phyloP scores from a whole-genome alignment of 106 monocot genomes.

The Dendrobium huoshanense region DNA sequence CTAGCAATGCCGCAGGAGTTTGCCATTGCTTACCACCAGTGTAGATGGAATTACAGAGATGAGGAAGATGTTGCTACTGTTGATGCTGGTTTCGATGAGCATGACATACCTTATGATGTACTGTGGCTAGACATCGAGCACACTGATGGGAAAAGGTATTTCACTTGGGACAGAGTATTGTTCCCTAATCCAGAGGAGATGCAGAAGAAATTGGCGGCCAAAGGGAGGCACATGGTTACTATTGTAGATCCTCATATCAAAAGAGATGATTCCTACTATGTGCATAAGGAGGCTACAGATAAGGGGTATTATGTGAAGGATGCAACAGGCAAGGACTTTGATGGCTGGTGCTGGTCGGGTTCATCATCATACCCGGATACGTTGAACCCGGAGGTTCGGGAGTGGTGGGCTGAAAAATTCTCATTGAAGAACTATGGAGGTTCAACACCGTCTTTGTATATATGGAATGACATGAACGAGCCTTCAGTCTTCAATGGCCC shows the following conservation, averaged over 20 bases:
- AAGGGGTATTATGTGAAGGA: conserved; percentile 98
- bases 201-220: conserved; percentile 67
- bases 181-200: conserved; percentile 87
- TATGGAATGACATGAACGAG: conserved; percentile 99
- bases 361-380: conserved; percentile 87
- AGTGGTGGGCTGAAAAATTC: conserved; percentile 98
- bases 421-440: conserved; percentile 67
- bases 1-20: conserved; percentile 86
- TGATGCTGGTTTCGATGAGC: conserved; percentile 89
- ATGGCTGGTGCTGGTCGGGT: conserved; percentile 98
- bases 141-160: conserved; percentile 86
- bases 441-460: conserved; percentile 81
- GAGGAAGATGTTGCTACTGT: conserved; percentile 83
- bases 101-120: conserved; percentile 98
- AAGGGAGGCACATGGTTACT: conserved; percentile 92
- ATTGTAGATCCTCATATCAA: conserved; percentile 97
- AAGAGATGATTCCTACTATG: conserved; percentile 57
- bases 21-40: conserved; percentile 86
- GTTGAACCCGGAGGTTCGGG: conserved; percentile 81
- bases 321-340: conserved; percentile 69
- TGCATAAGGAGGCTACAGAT: conserved; percentile 81
- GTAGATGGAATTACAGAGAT: conserved; percentile 97
- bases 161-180: conserved; percentile 77
- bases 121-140: conserved; percentile 99
- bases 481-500: conserved; percentile 99